These are phyloP conservation scores for Apiospora aurea DNA, from an alignment of 2,329 filamentous ascomycete genomes.

Conservation along the genomic window DNA sequence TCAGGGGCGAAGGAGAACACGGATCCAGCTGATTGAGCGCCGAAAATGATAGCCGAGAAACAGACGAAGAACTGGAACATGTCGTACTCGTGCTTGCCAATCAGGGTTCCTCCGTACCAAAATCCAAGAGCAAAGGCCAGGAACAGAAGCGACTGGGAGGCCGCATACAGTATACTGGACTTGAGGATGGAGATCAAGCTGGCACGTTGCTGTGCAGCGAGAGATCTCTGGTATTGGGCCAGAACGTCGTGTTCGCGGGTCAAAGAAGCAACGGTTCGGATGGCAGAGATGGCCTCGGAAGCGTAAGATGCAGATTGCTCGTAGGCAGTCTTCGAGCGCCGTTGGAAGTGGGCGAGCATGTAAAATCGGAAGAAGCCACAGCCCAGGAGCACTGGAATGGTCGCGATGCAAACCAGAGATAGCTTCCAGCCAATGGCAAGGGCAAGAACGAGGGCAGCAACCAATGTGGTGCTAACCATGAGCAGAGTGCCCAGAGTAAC, in stretches of 20 bases:
- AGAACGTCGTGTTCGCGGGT: conserved; percentile 87
- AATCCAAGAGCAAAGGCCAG: conserved; percentile 86
- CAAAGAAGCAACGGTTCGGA: conserved; percentile 90
- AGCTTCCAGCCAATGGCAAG: conserved; percentile 88
- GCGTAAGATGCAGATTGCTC: conserved; percentile 84
- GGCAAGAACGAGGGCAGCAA: conserved; percentile 74
- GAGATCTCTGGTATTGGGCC: conserved; percentile 70
- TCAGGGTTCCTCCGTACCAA: conserved; percentile 86
- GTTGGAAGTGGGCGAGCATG: conserved; percentile 80
- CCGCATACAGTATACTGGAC: conserved; percentile 81
- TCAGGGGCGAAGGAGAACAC: conserved; percentile 91
- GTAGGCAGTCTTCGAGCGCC: conserved; percentile 80
- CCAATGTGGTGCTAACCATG: conserved; percentile 79
- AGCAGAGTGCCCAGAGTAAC: conserved; percentile 87
- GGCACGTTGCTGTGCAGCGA: conserved; percentile 70
- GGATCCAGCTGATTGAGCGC: conserved; percentile 87
- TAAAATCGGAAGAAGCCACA: conserved; percentile 91
- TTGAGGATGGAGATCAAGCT: conserved; percentile 78
- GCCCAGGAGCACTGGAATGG: conserved; percentile 76
- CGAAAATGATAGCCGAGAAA: conserved; percentile 88
- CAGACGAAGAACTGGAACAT: conserved; percentile 93
- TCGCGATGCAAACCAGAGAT: conserved; percentile 80
- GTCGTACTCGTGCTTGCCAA: conserved; percentile 73
- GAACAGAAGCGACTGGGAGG: conserved; percentile 84
- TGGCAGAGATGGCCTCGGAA: conserved; percentile 91